Evolutionary conservation across 2,329 filamentous ascomycete species (phyloP).

Genomic region (Cytospora paraplurivora): DNA sequence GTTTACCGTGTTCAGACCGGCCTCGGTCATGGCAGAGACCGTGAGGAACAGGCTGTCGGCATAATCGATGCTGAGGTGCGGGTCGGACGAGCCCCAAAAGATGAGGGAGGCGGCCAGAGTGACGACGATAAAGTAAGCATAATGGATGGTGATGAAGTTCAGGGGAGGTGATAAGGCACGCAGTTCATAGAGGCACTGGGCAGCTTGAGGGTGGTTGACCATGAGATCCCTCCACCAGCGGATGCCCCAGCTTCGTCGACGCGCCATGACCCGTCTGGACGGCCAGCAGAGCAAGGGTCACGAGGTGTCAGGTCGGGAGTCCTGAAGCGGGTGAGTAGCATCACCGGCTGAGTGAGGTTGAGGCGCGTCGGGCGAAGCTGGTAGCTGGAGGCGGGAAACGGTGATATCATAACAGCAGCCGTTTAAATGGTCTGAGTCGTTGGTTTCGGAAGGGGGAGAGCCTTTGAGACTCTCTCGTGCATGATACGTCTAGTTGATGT

Average conservation of each 20-base stretch:
- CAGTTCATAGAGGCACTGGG: conserved; percentile 9
- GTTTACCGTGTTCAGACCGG: conserved; percentile 69
- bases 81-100: conserved; percentile 61
- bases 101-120: conserved; percentile 59
- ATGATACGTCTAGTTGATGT: too few relatives aligned
- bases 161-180: conserved; percentile 43
- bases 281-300: background rate
- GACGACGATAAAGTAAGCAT: conserved; percentile 64
- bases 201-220: background rate
- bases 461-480: too few relatives aligned
- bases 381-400: conserved; percentile 3
- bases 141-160: conserved; percentile 68
- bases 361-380: conserved; percentile 4
- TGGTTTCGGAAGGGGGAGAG: background rate
- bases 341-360: conserved; percentile 19
- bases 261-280: conserved; percentile 1
- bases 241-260: background rate
- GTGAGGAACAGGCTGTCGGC: conserved; percentile 68
- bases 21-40: conserved; percentile 66
- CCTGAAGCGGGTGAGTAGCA: conserved; percentile 18
- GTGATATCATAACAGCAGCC: conserved; percentile 4
- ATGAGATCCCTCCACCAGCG: conserved; percentile 4
- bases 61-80: conserved; percentile 56
- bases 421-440: background rate
- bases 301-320: conserved; percentile 14